These are phyloP conservation scores for Claviceps arundinis DNA, from an alignment of 2,329 filamentous ascomycete genomes.

Conservation along the genomic window DNA sequence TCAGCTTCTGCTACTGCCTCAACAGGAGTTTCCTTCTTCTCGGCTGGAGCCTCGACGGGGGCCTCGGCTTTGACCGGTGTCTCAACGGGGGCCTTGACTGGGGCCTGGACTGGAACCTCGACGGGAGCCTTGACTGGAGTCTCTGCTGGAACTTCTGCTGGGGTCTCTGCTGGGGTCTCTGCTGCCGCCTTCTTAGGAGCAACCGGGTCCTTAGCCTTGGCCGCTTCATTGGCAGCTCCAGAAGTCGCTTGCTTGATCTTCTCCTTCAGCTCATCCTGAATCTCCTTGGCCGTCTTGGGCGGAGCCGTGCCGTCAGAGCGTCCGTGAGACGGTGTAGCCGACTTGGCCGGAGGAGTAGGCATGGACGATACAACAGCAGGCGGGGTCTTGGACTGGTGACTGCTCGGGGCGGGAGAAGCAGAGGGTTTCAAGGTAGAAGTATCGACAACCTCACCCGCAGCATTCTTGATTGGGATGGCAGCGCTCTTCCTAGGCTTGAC, in stretches of 20 bases:
- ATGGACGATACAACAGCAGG: conserved; percentile 61
- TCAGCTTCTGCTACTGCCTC: not conserved
- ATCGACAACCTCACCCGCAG: conserved; percentile 64
- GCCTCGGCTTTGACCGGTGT: no score
- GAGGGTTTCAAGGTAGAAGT: conserved; percentile 48
- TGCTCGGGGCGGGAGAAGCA: conserved; percentile 40
- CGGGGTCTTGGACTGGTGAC: conserved; percentile 48
- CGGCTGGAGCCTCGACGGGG: conserved; percentile 15
- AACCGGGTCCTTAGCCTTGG: conserved; percentile 15
- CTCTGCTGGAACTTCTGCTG: no score
- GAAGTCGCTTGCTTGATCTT: conserved; percentile 54
- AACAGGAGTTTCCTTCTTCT: conserved; percentile 6
- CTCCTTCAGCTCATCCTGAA: conserved; percentile 68
- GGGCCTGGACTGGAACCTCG: no score
- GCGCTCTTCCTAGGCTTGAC: conserved; percentile 52
- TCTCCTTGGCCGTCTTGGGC: conserved; percentile 66
- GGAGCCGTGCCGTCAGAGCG: conserved; percentile 57
- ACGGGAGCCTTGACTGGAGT: no score
- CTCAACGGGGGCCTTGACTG: no score
- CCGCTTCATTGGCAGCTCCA: conserved; percentile 17
- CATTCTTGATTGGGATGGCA: conserved; percentile 73
- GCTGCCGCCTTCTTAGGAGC: conserved; percentile 17
- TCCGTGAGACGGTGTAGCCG: conserved; percentile 52
- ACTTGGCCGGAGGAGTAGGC: conserved; percentile 67
- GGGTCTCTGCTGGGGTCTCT: conserved; percentile 16